phyloP scores from a whole-genome alignment of 225 moss, liverwort and hornwort species.

The Polytrichum commune region DNA sequence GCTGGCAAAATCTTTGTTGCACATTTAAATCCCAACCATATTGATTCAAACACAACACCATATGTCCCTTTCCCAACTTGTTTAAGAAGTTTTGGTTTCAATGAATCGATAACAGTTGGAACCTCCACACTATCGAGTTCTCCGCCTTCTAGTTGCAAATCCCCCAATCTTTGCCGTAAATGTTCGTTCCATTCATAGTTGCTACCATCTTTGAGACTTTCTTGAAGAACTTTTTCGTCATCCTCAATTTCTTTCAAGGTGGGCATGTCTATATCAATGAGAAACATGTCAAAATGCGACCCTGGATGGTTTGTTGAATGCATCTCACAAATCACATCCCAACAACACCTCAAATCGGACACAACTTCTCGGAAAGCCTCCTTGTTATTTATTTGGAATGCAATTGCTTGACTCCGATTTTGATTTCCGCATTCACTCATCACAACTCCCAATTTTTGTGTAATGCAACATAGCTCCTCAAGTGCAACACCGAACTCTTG shows the following conservation, averaged over 20 bases:
- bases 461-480: background rate
- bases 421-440: background rate
- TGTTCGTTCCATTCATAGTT: background rate
- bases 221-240: background rate
- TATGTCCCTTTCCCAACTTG: background rate
- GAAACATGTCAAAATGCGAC: background rate
- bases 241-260: background rate
- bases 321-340: background rate
- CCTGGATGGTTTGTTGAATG: background rate
- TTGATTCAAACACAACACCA: background rate
- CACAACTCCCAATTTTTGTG: background rate
- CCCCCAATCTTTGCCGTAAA: background rate
- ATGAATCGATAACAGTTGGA: background rate
- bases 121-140: background rate
- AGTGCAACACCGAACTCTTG: background rate
- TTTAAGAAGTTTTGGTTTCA: background rate
- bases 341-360: background rate
- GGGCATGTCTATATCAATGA: background rate
- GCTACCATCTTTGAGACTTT: background rate
- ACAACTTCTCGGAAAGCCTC: background rate
- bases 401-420: background rate
- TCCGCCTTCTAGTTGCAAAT: background rate
- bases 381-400: background rate
- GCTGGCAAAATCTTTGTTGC: constrained; percentile 17
- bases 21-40: constrained; percentile 15